Evolutionary conservation across 1,284 basidiomycete genomes (phyloP).

Genomic region (Irpex sp.): DNA sequence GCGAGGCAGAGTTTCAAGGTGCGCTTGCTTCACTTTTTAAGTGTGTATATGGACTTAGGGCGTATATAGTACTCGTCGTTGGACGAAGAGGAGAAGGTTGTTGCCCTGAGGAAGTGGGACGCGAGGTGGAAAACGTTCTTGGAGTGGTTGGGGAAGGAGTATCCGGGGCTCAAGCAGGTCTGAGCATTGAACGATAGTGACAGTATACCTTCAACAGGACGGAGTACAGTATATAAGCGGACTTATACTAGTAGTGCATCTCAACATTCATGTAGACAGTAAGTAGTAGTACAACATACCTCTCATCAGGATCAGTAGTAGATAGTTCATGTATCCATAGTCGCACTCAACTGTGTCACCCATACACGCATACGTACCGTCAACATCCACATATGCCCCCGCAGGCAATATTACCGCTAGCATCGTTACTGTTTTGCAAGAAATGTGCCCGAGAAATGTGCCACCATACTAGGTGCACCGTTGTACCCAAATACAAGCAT

Average conservation of each 20-base stretch:
- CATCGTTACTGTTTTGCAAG: too few relatives aligned
- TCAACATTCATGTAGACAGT: too few relatives aligned
- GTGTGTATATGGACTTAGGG: too few relatives aligned
- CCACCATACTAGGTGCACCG: too few relatives aligned
- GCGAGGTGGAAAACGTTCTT: slow-evolving; percentile 50
- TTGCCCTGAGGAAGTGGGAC: slow-evolving; percentile 46
- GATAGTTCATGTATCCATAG: not conserved
- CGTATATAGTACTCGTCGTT: slow-evolving; percentile 49
- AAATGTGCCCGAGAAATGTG: not conserved
- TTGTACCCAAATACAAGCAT: too few relatives aligned
- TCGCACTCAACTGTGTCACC: not conserved
- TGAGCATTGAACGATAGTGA: not conserved
- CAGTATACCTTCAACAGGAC: not conserved
- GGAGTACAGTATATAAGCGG: not conserved
- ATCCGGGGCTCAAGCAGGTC: not conserved
- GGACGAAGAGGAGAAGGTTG: slow-evolving; percentile 41
- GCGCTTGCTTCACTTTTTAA: slow-evolving; percentile 11
- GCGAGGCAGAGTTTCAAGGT: slow-evolving; percentile 66
- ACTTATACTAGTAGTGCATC: not conserved
- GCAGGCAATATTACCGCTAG: too few relatives aligned
- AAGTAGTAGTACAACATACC: not conserved
- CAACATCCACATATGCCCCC: too few relatives aligned
- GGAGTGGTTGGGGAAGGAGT: slow-evolving; percentile 31
- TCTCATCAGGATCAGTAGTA: not conserved
- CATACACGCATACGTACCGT: too few relatives aligned